These are phyloP conservation scores for Fusarium oligoseptatum DNA, from an alignment of 2,329 filamentous ascomycete species.

Conservation along the genomic window DNA sequence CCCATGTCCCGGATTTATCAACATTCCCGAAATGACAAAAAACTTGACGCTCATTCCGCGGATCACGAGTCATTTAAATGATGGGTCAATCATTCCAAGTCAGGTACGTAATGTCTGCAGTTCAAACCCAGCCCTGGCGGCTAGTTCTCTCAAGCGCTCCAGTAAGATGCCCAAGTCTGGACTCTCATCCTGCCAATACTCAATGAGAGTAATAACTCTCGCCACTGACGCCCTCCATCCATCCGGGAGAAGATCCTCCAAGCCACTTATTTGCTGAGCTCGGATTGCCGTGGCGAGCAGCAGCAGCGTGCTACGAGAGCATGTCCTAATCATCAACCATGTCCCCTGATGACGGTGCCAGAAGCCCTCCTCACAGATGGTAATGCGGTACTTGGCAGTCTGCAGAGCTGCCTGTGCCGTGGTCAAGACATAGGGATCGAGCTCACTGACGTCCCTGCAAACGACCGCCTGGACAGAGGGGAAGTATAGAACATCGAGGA, in stretches of 20 bases:
- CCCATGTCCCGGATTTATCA: background rate
- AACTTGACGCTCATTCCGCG: background rate
- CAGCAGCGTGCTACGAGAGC: background rate
- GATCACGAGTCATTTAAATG: background rate
- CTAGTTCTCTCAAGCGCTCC: background rate
- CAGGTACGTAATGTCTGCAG: background rate
- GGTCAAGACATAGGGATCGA: background rate
- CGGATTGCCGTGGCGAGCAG: background rate
- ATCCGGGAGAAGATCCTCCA: background rate
- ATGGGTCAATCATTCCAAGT: background rate
- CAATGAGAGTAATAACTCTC: background rate
- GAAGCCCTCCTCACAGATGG: background rate
- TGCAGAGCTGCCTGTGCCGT: background rate
- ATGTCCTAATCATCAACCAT: background rate
- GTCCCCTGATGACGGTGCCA: background rate
- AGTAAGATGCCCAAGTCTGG: background rate
- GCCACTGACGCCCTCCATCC: background rate
- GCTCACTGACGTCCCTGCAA: background rate
- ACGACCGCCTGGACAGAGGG: background rate
- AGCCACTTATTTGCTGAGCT: background rate
- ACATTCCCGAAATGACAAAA: background rate
- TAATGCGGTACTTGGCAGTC: background rate
- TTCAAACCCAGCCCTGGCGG: background rate
- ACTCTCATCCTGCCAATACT: background rate
- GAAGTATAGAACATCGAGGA: background rate